A percentile compares a stretch with the other conserved stretches of the same genome.
Conservation (phyloP, 768 basidiomycete species). For the Clitopilus hobsonii region DNA sequence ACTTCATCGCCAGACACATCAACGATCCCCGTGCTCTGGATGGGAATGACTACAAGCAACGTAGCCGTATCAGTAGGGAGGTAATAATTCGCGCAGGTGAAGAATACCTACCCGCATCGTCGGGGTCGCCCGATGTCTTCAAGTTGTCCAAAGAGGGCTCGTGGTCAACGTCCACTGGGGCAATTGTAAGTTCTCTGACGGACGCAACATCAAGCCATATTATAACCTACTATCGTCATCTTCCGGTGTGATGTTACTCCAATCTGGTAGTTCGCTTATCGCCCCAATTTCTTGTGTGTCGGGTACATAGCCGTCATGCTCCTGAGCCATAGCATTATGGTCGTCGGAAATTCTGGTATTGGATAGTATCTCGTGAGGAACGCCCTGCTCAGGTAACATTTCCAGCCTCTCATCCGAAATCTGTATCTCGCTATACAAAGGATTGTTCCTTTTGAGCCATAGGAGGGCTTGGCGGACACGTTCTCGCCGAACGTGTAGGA, state of each 20-base stretch:
- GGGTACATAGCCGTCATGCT: background rate
- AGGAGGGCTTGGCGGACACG: slow-evolving; percentile 22
- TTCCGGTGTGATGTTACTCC: background rate
- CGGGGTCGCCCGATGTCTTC: too few relatives aligned
- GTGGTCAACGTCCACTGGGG: too few relatives aligned
- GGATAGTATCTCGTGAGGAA: slow-evolving; percentile 23
- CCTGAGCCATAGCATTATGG: background rate
- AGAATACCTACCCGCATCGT: too few relatives aligned
- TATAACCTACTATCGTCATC: background rate
- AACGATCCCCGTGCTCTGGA: too few relatives aligned
- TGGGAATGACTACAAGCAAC: too few relatives aligned
- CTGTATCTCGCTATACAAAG: slow-evolving; percentile 22
- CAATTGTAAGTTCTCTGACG: too few relatives aligned
- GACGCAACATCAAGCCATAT: background rate
- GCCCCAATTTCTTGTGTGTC: background rate
- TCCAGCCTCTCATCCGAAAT: slow-evolving; percentile 15
- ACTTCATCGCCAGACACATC: too few relatives aligned
- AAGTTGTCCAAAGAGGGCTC: too few relatives aligned
- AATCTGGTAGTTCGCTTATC: background rate
- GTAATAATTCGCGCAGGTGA: too few relatives aligned
- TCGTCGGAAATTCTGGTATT: slow-evolving; percentile 14
- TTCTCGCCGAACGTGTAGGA: slow-evolving; percentile 25
- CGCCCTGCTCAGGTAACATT: slow-evolving; percentile 24
- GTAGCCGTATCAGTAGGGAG: too few relatives aligned
- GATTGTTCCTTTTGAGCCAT: slow-evolving; percentile 33